Evolutionary conservation across 2,329 filamentous ascomycete species (phyloP), one percentile per base, ranked within the genome.

Genomic region (Arthrobotrys pseudoclavata): DNA sequence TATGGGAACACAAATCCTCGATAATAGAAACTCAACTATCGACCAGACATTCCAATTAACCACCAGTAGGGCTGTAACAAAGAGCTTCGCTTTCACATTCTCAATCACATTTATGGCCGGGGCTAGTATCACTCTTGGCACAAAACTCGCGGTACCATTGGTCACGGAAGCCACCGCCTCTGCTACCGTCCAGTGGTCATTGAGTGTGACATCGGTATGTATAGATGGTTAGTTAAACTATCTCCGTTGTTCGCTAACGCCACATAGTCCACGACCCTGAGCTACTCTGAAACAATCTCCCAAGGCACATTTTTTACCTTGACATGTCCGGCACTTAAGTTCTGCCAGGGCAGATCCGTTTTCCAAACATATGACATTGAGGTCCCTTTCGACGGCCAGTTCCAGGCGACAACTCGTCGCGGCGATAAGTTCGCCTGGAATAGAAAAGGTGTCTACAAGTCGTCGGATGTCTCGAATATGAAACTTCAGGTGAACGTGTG

Each of bases 291-390:
- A 31, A 69, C 71, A 6, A 64, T 76, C 29, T 57, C 64, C 1
- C 63, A 69, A 60, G 71, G 71, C 22, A 53, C 53, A 24, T 18
- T 69, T 10, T 76, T 76, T 55, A 34, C 26, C 4, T 63, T 76
- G 22, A 63, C 63, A 9, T 76, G 71, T 13, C 71, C 71, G 20
- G 63, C 71, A 9, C 37, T 50, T 7, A 76, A 69, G 26, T 69
- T 76, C 55, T 76, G 71, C 26, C 47, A 76, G n/a, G 71, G 63
- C 2, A 57, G 60, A 18, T 76, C 71, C 9, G 71, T 76, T 47
- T 76, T 76, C 42, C 63, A 76, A 34, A 76, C 71, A 15, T 76
- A 76, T 20, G 63, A 69, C n/a, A 57, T 76, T n/a, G 71, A 76
- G n/a, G 66, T 60, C 3, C 55, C 55, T 1, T 76, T 76, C 29